These are phyloP conservation scores for Stropharia rugosoannulata DNA, from an alignment of 768 basidiomycete genomes.

Conservation along the genomic window DNA sequence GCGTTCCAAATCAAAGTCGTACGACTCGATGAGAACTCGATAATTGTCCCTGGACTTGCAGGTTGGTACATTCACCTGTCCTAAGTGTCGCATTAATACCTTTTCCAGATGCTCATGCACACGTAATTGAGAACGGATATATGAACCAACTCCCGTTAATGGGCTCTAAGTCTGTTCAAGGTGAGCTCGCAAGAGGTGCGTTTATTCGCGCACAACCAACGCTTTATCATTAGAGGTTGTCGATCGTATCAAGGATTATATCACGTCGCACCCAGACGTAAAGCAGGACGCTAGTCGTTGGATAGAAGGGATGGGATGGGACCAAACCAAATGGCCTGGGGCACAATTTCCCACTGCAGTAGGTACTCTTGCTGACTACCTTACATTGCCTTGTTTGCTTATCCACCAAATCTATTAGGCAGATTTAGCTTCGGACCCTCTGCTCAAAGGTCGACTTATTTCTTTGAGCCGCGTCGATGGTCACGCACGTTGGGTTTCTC, in stretches of 20 bases:
- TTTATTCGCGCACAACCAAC: background rate
- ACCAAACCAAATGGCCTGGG: conserved; percentile 79
- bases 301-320: conserved; percentile 92
- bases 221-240: conserved; percentile 51
- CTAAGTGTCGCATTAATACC: background rate
- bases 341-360: conserved; percentile 74
- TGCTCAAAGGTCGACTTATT: conserved; percentile 70
- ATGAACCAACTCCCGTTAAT: conserved; percentile 64
- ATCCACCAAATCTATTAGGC: conserved; percentile 36
- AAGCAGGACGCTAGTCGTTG: conserved; percentile 54
- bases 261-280: conserved; percentile 57
- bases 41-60: conserved; percentile 69
- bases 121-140: conserved; percentile 73
- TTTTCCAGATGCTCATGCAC: conserved; percentile 72
- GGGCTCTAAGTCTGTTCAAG: conserved; percentile 56
- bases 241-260: conserved; percentile 55
- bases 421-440: conserved; percentile 69
- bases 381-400: background rate
- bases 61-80: conserved; percentile 35
- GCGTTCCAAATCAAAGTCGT: conserved; percentile 7
- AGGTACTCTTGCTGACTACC: conserved; percentile 14
- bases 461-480: conserved; percentile 75
- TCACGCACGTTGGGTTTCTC: conserved; percentile 88
- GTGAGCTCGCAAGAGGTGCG: conserved; percentile 29
- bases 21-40: conserved; percentile 9